Conservation (phyloP, 1,284 basidiomycete species). For the Boletus sp. region DNA sequence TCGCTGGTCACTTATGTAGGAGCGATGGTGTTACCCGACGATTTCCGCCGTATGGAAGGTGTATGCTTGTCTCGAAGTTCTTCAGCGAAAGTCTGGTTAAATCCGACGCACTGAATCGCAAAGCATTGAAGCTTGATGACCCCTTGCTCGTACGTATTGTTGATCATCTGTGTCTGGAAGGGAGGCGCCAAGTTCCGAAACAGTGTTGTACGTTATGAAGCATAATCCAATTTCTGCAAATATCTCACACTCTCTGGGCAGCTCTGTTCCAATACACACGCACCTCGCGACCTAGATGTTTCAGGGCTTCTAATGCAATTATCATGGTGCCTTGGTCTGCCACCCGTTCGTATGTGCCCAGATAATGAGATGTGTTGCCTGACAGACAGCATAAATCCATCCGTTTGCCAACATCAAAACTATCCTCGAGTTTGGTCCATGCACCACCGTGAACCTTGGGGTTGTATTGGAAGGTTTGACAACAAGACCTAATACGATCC, state of each 20-base stretch:
- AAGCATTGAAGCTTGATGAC: constrained; percentile 31
- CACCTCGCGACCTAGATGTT: constrained; percentile 13
- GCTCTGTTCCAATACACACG: neutral
- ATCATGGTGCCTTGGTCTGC: constrained; percentile 10
- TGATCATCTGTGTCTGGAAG: constrained; percentile 27
- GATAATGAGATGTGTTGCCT: constrained; percentile 11
- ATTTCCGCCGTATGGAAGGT: neutral
- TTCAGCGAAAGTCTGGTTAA: constrained; percentile 18
- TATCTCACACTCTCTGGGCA: constrained; percentile 2
- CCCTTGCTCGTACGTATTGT: constrained; percentile 28
- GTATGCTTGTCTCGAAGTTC: constrained; percentile 9
- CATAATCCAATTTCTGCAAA: constrained; percentile 17
- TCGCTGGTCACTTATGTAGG: neutral
- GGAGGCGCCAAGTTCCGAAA: constrained; percentile 27
- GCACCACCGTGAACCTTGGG: constrained; percentile 17
- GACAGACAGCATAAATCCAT: constrained; percentile 22
- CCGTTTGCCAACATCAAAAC: constrained; percentile 15
- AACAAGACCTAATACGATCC: constrained; percentile 24
- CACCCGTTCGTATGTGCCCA: constrained; percentile 30
- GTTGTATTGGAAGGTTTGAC: constrained; percentile 27
- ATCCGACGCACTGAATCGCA: constrained; percentile 22
- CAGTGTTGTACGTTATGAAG: constrained; percentile 17
- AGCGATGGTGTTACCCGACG: neutral
- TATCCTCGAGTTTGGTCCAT: constrained; percentile 16
- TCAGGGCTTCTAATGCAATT: constrained; percentile 14